Evolutionary conservation across 2,329 filamentous ascomycete species (phyloP).

Genomic region (Hortaea werneckii): DNA sequence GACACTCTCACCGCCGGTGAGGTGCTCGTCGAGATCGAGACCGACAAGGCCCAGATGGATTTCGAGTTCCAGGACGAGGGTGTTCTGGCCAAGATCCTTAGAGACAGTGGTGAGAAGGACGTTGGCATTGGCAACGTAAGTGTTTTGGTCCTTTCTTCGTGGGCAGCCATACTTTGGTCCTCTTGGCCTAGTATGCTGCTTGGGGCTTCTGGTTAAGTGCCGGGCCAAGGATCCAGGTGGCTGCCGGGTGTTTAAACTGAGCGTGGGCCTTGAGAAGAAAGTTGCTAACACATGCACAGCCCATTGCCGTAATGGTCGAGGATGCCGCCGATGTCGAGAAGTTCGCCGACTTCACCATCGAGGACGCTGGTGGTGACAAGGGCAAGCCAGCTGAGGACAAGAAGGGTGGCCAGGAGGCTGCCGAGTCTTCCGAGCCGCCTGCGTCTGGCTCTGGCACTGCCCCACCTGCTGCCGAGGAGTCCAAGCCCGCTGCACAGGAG

Average conservation of each 20-base stretch:
- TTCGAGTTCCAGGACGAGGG: constrained; percentile 99
- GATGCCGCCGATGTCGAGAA: constrained; percentile 78
- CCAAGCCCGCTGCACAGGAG: constrained; percentile 52
- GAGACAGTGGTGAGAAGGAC: constrained; percentile 89
- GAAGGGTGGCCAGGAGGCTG: constrained; percentile 51
- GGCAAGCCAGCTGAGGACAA: constrained; percentile 50
- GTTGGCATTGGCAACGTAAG: constrained; percentile 87
- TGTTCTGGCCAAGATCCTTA: constrained; percentile 86
- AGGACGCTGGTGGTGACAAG: constrained; percentile 83
- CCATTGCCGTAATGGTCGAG: constrained; percentile 90
- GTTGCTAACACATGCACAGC: constrained; percentile 43
- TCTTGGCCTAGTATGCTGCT: background rate
- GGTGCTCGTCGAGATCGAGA: constrained; percentile 76
- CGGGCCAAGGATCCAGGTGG: background rate
- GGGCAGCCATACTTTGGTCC: background rate
- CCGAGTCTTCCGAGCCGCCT: constrained; percentile 52
- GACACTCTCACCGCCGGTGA: constrained; percentile 82
- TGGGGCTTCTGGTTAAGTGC: no score
- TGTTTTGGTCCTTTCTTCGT: constrained; percentile 18
- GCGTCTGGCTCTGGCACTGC: constrained; percentile 49
- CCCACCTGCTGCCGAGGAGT: constrained; percentile 38
- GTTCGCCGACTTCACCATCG: constrained; percentile 78
- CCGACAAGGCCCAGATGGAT: constrained; percentile 99
- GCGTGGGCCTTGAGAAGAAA: background rate
- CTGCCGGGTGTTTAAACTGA: background rate